A percentile compares a stretch with the other conserved stretches of the same genome.
These are phyloP conservation scores for Alternaria metachromatica DNA, from an alignment of 2,329 filamentous ascomycete genomes.

Conservation along the genomic window DNA sequence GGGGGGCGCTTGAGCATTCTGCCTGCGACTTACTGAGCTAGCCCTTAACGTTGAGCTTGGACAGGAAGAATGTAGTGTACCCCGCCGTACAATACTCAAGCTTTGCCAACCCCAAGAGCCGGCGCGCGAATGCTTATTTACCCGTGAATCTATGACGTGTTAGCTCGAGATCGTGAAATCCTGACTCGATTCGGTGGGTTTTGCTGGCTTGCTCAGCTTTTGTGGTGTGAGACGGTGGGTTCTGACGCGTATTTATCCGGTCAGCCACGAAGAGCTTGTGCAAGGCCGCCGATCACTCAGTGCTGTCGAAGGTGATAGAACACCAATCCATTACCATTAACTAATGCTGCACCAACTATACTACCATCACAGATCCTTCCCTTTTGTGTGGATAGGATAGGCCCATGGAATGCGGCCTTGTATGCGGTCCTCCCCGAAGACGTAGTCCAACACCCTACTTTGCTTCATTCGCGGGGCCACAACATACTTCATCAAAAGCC, in stretches of 20 bases:
- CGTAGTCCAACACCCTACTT: neutral
- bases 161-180: neutral
- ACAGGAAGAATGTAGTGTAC: neutral
- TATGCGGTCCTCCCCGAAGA: neutral
- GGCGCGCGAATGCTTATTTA: neutral
- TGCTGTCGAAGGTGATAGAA: neutral
- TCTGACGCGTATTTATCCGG: neutral
- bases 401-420: neutral
- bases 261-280: neutral
- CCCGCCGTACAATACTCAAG: neutral
- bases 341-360: neutral
- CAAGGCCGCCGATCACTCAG: neutral
- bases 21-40: constrained; percentile 18
- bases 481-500: neutral
- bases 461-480: neutral
- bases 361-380: neutral
- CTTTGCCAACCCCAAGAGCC: neutral
- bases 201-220: neutral
- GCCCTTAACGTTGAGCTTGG: neutral
- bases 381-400: neutral
- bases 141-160: neutral
- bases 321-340: neutral
- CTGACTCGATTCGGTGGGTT: neutral
- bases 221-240: neutral
- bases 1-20: constrained; percentile 20